Base-by-base conservation (phyloP, 805 yeast genomes). In the Myxozyma udenii region DNA sequence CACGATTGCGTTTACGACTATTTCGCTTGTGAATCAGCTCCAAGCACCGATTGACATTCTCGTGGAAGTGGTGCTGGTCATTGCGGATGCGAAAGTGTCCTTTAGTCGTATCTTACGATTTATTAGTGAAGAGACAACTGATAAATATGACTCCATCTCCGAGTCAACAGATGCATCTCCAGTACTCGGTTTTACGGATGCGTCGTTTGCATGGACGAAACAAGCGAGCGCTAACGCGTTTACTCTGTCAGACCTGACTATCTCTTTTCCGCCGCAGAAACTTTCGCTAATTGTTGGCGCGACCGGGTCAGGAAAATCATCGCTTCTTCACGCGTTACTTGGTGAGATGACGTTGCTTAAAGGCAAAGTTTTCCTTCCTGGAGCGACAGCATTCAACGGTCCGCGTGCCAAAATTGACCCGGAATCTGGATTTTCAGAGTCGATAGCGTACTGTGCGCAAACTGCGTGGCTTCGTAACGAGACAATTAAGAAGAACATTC, bases 401-500 rank as follows among this genome's bases (percentile, higher is more conserved):
- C 72, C 87, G 51, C 70, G 75, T 36, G n/a, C n/a, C n/a, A n/a
- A n/a, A n/a, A 74, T 84, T 39, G 93, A 88, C 64, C 79, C 85
- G 14, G 72, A 67, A 24, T 84, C 93, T 52, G 96, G 96, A 1
- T 73, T 84, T 60, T 81, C 95, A n/a, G 95, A 90, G 54, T 86
- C 95, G 16, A 51, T 53, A n/a, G 57, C 57, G 7, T 53, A 53
- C 37, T 53, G 57, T 21, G 44, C 57, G 16, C 57, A 91, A 72
- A 82, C 87, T 50, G 95, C 98, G 3, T 91, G 98, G 98, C 76
- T 91, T 62, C 75, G 91, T 61, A 91, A 91, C 66, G 98, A 85
- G 55, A 85, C 96, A 3, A 82, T 91, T 51, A 81, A 76, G 62
- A 85, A 84, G 64, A 91, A 91, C 65, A 89, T 91, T 64, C 64